phyloP scores from a whole-genome alignment of 2,329 filamentous ascomycete genomes.

The Ophiostoma populinum region DNA sequence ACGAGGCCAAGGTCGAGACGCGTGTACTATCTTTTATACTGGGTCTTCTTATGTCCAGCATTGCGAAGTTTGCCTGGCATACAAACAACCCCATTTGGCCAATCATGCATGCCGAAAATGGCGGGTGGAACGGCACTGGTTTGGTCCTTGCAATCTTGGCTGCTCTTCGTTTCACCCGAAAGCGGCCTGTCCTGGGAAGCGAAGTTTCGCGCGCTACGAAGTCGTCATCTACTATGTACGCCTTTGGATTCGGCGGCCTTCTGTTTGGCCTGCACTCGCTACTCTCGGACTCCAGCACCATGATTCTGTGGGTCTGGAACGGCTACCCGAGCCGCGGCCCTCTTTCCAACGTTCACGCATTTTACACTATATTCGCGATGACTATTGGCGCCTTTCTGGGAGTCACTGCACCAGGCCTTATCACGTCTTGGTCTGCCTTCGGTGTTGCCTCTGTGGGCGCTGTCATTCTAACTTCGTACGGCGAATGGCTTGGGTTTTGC shows the following conservation, averaged over 20 bases:
- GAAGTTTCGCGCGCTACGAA: constrained; percentile 10
- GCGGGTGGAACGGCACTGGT: constrained; percentile 80
- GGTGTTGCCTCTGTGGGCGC: constrained; percentile 66
- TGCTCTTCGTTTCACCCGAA: constrained; percentile 57
- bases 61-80: constrained; percentile 81
- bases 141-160: constrained; percentile 60
- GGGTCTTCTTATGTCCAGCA: constrained; percentile 68
- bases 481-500: constrained; percentile 79
- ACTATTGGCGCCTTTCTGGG: constrained; percentile 61
- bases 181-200: constrained; percentile 28
- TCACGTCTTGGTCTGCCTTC: constrained; percentile 64
- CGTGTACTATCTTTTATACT: constrained; percentile 66
- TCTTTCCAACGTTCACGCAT: constrained; percentile 75
- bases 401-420: constrained; percentile 52
- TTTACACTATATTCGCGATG: constrained; percentile 76
- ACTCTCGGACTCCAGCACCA: constrained; percentile 91
- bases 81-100: constrained; percentile 98
- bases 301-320: constrained; percentile 98
- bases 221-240: constrained; percentile 32
- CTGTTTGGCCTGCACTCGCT: constrained; percentile 85
- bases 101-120: constrained; percentile 75
- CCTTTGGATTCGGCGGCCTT: constrained; percentile 63
- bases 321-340: constrained; percentile 84
- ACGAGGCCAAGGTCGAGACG: constrained; percentile 61
- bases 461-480: constrained; percentile 55